A percentile compares a stretch with the other conserved stretches of the same genome.
Evolutionary conservation across 2,329 filamentous ascomycete species (phyloP).

Genomic region (Hypoxylon sp.): DNA sequence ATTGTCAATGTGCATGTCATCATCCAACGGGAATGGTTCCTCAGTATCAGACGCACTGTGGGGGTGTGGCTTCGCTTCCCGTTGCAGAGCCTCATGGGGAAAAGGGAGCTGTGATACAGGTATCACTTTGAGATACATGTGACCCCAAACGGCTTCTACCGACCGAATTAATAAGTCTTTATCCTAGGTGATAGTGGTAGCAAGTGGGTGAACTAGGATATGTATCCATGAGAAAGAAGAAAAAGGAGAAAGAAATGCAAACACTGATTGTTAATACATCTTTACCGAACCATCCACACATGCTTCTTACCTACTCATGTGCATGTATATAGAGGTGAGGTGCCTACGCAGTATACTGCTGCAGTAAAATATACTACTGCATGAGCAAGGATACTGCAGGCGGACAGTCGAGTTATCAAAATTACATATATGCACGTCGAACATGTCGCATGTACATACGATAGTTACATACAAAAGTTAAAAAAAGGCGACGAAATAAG

Average conservation of each 20-base stretch:
- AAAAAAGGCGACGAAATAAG: constrained; percentile 7
- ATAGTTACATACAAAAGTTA: background rate
- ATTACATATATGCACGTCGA: constrained; percentile 8
- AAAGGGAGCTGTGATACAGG: constrained; percentile 5
- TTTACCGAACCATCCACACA: background rate
- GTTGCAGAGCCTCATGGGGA: constrained; percentile 32
- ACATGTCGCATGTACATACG: constrained; percentile 1
- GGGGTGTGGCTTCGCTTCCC: constrained; percentile 30
- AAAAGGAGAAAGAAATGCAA: background rate
- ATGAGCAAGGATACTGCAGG: constrained; percentile 26
- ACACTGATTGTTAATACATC: background rate
- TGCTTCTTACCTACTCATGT: background rate
- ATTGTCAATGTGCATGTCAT: background rate
- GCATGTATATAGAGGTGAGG: background rate
- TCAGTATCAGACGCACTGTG: constrained; percentile 21
- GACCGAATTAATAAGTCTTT: constrained; percentile 4
- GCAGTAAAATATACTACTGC: constrained; percentile 5
- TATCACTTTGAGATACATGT: constrained; percentile 2
- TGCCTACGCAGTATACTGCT: too few species aligned
- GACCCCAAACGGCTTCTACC: background rate
- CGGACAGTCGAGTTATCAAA: background rate
- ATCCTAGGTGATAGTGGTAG: background rate
- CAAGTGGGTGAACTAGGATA: too few species aligned
- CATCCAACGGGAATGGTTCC: constrained; percentile 15
- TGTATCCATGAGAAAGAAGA: background rate